Conservation (phyloP, 768 basidiomycete species). For the Amanita fuliginea region DNA sequence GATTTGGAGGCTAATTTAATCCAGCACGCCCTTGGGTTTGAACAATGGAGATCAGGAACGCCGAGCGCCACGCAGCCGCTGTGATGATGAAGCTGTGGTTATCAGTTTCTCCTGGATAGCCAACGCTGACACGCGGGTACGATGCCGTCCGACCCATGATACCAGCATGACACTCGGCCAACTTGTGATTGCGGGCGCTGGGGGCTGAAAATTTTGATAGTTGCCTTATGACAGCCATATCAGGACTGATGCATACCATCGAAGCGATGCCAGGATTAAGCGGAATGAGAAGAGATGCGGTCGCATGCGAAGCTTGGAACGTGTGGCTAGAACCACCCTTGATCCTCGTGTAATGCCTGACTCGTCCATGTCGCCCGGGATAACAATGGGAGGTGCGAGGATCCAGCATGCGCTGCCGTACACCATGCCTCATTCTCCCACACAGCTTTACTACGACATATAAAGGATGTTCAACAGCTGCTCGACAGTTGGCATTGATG, state of each 20-base stretch:
- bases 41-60: slow-evolving; percentile 27
- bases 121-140: not conserved
- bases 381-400: not conserved
- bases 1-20: slow-evolving; percentile 21
- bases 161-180: not conserved
- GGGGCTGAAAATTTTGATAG: not conserved
- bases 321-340: not conserved
- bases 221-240: not conserved
- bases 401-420: not conserved
- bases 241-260: slow-evolving; percentile 1
- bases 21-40: slow-evolving; percentile 7
- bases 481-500: not conserved
- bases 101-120: not conserved
- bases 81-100: not conserved
- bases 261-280: slow-evolving; percentile 5
- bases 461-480: not conserved
- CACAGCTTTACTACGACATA: not conserved
- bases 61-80: slow-evolving; percentile 9
- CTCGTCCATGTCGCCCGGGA: not conserved
- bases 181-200: not conserved
- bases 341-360: slow-evolving; percentile 1
- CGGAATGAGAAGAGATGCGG: slow-evolving; percentile 1
- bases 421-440: not conserved
- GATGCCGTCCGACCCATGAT: not conserved
- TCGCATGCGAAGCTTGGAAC: not conserved